Evolutionary conservation across 768 basidiomycete species (phyloP), one percentile per base, ranked within the genome.

Genomic region (Leccinum arenicola): DNA sequence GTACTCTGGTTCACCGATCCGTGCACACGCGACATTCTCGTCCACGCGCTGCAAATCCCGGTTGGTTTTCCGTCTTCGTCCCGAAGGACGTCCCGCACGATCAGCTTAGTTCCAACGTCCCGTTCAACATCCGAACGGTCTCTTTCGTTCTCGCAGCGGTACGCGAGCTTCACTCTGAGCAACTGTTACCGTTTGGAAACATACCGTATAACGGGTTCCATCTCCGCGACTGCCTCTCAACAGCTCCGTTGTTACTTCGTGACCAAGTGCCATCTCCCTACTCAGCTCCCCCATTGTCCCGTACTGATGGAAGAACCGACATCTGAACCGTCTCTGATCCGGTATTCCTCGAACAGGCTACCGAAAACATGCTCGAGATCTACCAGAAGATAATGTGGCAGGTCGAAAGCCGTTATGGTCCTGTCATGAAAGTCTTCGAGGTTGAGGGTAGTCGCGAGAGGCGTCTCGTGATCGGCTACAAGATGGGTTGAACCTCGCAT

Each of bases 201-300:
- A 4, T 99, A 91, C 82, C 93, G 97, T 53, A 89, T 89, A 1
- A 76, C 85, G 6, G 95, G 95, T 6, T 86, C 93, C 9, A 88
- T 97, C 66, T 95, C 93, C 0, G 82, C 88, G 1, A 91, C 89
- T 7, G 88, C 92, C 15, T 86, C 86, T 1, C 95, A 98, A 66
- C 95, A 97, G 66, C 83, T 99, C 45, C 90, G 97, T 49, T 98
- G 96, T 78, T 99, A 99, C 79, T 99, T 98, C 68, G 82, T 98
- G 59, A 87, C 87, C n/a, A 88, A 89, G 72, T 96, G 95, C 77
- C 77, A 84, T 59, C 95, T 98, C 78, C 88, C 91, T 8, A 56
- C 78, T n/a, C 71, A 76, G 23, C 78, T 11, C 73, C 77, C 21
- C 70, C 68, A 1, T 75, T 75, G 0, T 76, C 74, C 31, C 74